Evolutionary conservation across 257 asterid species (phyloP), one percentile per base, ranked within the genome.

Genomic region (Scutellaria barbata): DNA sequence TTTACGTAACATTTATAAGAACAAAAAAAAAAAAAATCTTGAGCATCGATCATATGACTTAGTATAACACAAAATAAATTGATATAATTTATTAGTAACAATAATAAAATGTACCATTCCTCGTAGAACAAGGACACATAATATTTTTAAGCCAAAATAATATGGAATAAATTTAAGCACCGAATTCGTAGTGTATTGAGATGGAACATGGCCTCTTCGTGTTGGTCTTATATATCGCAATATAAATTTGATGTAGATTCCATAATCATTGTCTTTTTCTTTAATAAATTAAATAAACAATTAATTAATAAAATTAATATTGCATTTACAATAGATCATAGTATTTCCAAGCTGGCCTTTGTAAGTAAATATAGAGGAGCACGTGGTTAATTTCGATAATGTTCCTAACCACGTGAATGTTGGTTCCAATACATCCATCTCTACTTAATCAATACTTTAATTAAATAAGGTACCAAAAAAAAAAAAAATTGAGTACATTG

Each of bases 371-470:
- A 61, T 12, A 18, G 1, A 10, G 37, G 7, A 16, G 62, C 55
- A 72, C 56, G 51, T 72, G 77, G 71, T 20, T 47, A 55, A 18
- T 61, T 22, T 39, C 1, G 48, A 45, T 52, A 72, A 62, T 72
- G 76, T 66, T 61, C 63, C 63, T 48, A 51, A 72, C 18, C 76
- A 72, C 71, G 69, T 72, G 77, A 53, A 42, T 63, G 76, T 62
- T 72, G 46, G 70, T 72, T 41, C 76, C 46, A 3, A 37, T 51
- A 53, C 52, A 48, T 72, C 62, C 10, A 20, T 18, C 50, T n/a
- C 45, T 0, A 50, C 45, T 59, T 46, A n/a, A 58, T 71, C 22
- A 68, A 10, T n/a, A 39, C 50, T 10, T 42, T 42, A 4, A 42
- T 5, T 42, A 42, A 1, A 25, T 25, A 25, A 1, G 3, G 3